These are phyloP conservation scores for Staphylotrichum longicolle DNA, from an alignment of 495 filamentous ascomycete species.

Conservation along the genomic window DNA sequence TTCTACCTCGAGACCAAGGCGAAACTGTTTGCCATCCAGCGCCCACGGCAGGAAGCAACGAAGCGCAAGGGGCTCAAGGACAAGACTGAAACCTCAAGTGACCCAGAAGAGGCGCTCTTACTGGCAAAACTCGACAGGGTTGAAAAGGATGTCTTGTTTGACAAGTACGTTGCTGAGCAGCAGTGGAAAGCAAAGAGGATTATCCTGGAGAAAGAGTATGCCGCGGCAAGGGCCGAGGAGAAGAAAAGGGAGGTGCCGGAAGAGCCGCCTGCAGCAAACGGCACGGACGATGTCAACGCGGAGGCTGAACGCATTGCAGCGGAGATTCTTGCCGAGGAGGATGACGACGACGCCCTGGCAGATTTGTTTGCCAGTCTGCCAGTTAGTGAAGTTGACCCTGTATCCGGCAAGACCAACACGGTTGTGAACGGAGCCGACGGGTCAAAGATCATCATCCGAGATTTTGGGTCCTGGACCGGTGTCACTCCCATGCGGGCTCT, in stretches of 20 bases:
- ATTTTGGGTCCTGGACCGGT: slow-evolving; percentile 80
- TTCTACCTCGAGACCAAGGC: slow-evolving; percentile 70
- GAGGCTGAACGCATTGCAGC: slow-evolving; percentile 52
- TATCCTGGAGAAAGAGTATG: slow-evolving; percentile 60
- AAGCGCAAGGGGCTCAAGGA: slow-evolving; percentile 43
- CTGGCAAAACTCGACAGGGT: slow-evolving; percentile 70
- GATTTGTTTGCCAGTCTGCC: slow-evolving; percentile 71
- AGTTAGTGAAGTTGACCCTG: slow-evolving; percentile 53
- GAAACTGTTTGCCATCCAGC: slow-evolving; percentile 68
- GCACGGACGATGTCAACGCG: slow-evolving; percentile 48
- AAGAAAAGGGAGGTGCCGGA: slow-evolving; percentile 33
- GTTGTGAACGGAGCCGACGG: slow-evolving; percentile 52
- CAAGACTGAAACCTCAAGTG: slow-evolving; percentile 30
- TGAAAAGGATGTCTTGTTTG: slow-evolving; percentile 83
- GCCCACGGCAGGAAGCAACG: slow-evolving; percentile 51
- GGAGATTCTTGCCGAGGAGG: slow-evolving; percentile 50
- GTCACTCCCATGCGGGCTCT: slow-evolving; percentile 68
- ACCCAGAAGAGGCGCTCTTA: slow-evolving; percentile 59
- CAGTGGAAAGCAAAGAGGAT: slow-evolving; percentile 68
- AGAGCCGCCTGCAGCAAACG: slow-evolving; percentile 25
- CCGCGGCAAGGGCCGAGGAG: slow-evolving; percentile 39
- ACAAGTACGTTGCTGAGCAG: slow-evolving; percentile 69
- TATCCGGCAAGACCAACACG: slow-evolving; percentile 51
- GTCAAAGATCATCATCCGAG: slow-evolving; percentile 58
- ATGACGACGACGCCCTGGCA: slow-evolving; percentile 51